A percentile compares a stretch with the other conserved stretches of the same genome.
Conservation (phyloP, 495 filamentous ascomycete species). For the Penicillium pancosmium region DNA sequence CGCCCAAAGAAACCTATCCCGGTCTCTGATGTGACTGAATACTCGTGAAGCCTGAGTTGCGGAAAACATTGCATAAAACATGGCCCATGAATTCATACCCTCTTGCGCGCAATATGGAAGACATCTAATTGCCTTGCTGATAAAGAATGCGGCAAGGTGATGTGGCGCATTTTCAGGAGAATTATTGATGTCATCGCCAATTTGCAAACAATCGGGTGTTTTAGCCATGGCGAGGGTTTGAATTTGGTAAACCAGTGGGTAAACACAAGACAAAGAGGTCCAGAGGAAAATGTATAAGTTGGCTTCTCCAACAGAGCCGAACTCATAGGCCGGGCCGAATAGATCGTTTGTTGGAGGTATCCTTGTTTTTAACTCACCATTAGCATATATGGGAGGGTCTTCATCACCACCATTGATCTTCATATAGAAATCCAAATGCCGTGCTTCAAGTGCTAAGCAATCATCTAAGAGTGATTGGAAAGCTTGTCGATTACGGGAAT, state of each 20-base stretch:
- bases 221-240: background rate
- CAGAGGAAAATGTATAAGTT: slow-evolving; percentile 1
- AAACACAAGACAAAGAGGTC: slow-evolving; percentile 1
- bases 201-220: background rate
- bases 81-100: slow-evolving; percentile 7
- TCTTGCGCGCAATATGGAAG: slow-evolving; percentile 10
- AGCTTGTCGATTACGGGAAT: background rate
- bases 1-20: slow-evolving; percentile 12
- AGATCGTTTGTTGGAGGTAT: slow-evolving; percentile 1
- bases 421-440: background rate
- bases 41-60: background rate
- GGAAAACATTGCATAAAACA: background rate
- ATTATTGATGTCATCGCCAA: background rate
- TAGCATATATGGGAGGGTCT: slow-evolving; percentile 7
- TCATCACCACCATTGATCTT: background rate
- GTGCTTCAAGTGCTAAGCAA: slow-evolving; percentile 3
- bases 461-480: background rate
- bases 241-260: background rate
- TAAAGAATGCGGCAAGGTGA: background rate
- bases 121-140: slow-evolving; percentile 2
- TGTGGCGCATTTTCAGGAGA: background rate
- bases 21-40: slow-evolving; percentile 4
- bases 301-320: background rate
- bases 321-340: slow-evolving; percentile 5
- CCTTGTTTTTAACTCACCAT: background rate